Conservation (phyloP, 352 stramenopile genomes). For the Blastocystis sp. region DNA sequence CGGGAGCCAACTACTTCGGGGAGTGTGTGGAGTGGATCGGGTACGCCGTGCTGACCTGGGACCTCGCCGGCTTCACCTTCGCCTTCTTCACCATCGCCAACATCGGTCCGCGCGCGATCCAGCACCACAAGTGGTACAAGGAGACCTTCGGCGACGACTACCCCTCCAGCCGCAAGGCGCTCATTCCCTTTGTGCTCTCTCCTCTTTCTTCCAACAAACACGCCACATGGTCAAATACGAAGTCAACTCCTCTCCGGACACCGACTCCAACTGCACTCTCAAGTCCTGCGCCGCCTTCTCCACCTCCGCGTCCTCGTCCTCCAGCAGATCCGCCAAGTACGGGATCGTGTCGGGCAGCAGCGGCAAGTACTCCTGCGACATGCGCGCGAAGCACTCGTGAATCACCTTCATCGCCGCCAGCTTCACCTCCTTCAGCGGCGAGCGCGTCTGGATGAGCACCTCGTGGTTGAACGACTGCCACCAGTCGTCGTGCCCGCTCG, state of each 20-base stretch:
- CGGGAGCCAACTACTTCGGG: slow-evolving; percentile 82
- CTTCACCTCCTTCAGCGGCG: slow-evolving; percentile 52
- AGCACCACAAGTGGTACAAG: slow-evolving; percentile 82
- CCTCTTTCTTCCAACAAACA: slow-evolving; percentile 69
- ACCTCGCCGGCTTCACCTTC: slow-evolving; percentile 77
- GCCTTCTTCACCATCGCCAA: slow-evolving; percentile 80
- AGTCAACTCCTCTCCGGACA: slow-evolving; percentile 61
- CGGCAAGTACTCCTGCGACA: slow-evolving; percentile 72
- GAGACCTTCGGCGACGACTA: slow-evolving; percentile 80
- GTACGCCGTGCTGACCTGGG: slow-evolving; percentile 78
- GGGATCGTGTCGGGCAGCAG: slow-evolving; percentile 70
- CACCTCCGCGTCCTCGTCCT: slow-evolving; percentile 69
- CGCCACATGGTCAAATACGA: slow-evolving; percentile 66
- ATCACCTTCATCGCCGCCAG: slow-evolving; percentile 60
- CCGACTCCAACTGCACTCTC: slow-evolving; percentile 62
- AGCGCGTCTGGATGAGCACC: slow-evolving; percentile 62
- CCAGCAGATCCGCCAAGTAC: slow-evolving; percentile 72
- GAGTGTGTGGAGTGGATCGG: slow-evolving; percentile 84
- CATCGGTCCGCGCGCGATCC: slow-evolving; percentile 79
- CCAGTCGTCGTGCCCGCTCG: slow-evolving; percentile 68
- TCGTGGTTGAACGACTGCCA: slow-evolving; percentile 68
- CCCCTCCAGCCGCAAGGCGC: slow-evolving; percentile 78
- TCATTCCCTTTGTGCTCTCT: slow-evolving; percentile 81
- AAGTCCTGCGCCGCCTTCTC: slow-evolving; percentile 67
- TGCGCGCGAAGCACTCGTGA: slow-evolving; percentile 69